Evolutionary conservation across 345 rosid species (phyloP).

Genomic region (Jatropha curcas): DNA sequence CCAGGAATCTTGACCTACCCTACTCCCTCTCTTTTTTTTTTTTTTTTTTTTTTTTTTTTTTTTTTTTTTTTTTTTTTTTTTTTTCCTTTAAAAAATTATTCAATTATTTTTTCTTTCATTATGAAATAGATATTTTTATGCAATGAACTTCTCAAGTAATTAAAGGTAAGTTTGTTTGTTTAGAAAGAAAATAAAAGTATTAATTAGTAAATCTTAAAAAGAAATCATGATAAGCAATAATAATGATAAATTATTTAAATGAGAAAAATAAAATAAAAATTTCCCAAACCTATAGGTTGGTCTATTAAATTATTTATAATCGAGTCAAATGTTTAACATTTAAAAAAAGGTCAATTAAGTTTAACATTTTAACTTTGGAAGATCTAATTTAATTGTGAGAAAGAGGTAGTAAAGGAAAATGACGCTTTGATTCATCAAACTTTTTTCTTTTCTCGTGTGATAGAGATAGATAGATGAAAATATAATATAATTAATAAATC

Average conservation of each 20-base stretch:
- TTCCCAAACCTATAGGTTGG: too few species aligned
- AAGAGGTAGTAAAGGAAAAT: not conserved
- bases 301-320: too few species aligned
- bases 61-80: not conserved
- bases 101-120: not conserved
- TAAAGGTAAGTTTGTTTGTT: slow-evolving; percentile 9
- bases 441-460: not conserved
- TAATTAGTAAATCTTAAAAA: not conserved
- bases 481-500: not conserved
- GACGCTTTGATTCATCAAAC: not conserved
- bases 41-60: not conserved
- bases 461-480: not conserved
- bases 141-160: not conserved
- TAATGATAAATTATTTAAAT: too few species aligned
- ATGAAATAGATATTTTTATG: not conserved
- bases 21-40: not conserved
- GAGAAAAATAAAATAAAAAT: too few species aligned
- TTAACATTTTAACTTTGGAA: too few species aligned
- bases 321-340: too few species aligned
- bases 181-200: not conserved
- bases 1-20: slow-evolving; percentile 21
- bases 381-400: too few species aligned
- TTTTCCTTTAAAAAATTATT: too few species aligned
- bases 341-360: too few species aligned
- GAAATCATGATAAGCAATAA: not conserved